Base-by-base conservation (phyloP, 495 filamentous ascomycete genomes). In the Penicillium paxilli region DNA sequence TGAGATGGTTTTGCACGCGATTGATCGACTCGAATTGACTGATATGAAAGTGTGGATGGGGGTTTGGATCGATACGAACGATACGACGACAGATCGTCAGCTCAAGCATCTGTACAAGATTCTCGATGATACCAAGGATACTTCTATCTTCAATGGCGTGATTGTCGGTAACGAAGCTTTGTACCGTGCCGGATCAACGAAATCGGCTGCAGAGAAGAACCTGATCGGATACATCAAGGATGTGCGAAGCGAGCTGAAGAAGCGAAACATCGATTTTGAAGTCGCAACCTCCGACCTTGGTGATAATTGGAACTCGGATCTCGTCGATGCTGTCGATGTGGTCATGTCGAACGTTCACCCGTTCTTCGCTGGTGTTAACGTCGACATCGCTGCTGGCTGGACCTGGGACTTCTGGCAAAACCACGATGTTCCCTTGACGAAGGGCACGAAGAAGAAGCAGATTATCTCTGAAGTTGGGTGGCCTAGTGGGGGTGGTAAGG, bases 331-430 rank as follows among this genome's bases (percentile, higher is more conserved):
- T 42, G 87, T 90, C 37, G 94, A 98, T 59, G 81, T 89, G 55
- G 84, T 97, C 65, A 98, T 98, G 93, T 89, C 90, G 17, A 98
- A 98, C 66, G 86, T 98, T 28, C 94, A 98, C 69, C 94, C 94
- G 2, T 98, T 98, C 79, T 98, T 98, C 62, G 91, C 85, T 4
- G 94, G 94, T 48, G 84, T 90, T 38, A 74, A 77, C 12, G 86
- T 81, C 12, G 75, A 82, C 19, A 62, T 76, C 17, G 93, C 92
- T 0, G 84, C 92, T 8, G 73, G 73, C 21, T 98, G 94, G 94
- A 96, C 92, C 4, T 88, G 78, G 79, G 62, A 70, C 51, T 97
- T 97, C 71, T 98, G 91, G 86, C 66, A 83, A 42, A 53, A 48
- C 0, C 74, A 90, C 47, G 78, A 94, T 62, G 83, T 87, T 11